Evolutionary conservation across 805 yeast species (phyloP), one percentile per base, ranked within the genome.

Genomic region (Maudiozyma turicensis): DNA sequence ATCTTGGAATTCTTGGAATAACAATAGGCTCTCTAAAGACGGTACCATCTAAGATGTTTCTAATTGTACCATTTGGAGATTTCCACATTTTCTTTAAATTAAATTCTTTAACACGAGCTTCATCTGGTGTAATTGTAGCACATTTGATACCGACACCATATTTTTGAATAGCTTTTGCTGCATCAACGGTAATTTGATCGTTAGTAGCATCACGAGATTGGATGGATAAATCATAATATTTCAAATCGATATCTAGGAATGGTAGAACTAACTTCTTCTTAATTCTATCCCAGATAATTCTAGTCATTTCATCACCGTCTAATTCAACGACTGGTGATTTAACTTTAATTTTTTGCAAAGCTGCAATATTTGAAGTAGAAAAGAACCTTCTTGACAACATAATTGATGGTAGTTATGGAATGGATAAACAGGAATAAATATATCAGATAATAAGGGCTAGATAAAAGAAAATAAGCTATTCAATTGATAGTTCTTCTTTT

Each of bases 261-360:
- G 91, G 93, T 52, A 71, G 63, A 59, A 85, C 76, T 58, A 85
- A 73, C 63, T 80, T 77, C 51, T 75, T 77, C 66, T 83, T 84
- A 69, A 85, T 85, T 59, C 77, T 72, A 54, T 78, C 75, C 93
- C 93, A 85, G 65, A 85, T 85, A 61, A 85, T 84, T 66, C 91
- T 73, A 54, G 93, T 85, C 91, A 83, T 84, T 66, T 85, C 93
- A 66, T 85, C 93, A 59, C 93, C 93, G 60, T 84, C 90, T 62
- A 85, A 64, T 56, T 85, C 93, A 49, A 85, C 93, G 53, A 85
- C 72, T 43, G 91, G 91, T 48, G 74, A 77, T 60, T 78, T 76
- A 43, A 85, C 90, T 58, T 79, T 78, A 64, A 85, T 81, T 64
- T 84, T 84, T 48, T 46, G 44, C 38, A 45, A 28, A 8, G 66